phyloP scores from a whole-genome alignment of 352 stramenopile species.

The Aphanomyces euteiches region DNA sequence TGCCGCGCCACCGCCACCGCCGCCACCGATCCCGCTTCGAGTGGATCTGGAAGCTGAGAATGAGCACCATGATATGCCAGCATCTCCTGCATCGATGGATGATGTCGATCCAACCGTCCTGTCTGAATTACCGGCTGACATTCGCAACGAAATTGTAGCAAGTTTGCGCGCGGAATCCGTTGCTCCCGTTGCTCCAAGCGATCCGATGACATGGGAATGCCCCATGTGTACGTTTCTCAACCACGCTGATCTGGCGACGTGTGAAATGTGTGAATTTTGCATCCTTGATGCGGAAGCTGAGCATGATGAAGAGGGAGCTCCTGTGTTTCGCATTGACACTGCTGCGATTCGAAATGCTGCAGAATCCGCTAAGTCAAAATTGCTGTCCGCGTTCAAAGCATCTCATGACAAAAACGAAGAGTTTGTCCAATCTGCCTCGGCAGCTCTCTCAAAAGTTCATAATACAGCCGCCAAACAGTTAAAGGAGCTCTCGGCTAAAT shows the following conservation, averaged over 20 bases:
- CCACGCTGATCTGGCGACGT: slow-evolving; percentile 50
- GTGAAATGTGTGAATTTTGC: slow-evolving; percentile 62
- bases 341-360: slow-evolving; percentile 16
- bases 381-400: slow-evolving; percentile 49
- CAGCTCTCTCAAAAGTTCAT: slow-evolving; percentile 44
- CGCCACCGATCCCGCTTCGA: not conserved
- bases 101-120: slow-evolving; percentile 49
- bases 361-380: slow-evolving; percentile 39
- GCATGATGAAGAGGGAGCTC: slow-evolving; percentile 27
- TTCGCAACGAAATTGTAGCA: slow-evolving; percentile 54
- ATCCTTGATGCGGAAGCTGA: slow-evolving; percentile 24
- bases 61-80: not conserved
- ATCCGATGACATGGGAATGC: slow-evolving; percentile 45
- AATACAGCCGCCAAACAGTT: slow-evolving; percentile 32
- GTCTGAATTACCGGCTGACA: slow-evolving; percentile 48
- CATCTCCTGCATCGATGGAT: slow-evolving; percentile 4
- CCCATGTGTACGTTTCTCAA: slow-evolving; percentile 79
- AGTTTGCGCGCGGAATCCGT: slow-evolving; percentile 1
- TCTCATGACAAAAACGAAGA: slow-evolving; percentile 66
- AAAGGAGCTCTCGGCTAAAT: slow-evolving; percentile 3
- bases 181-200: not conserved
- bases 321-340: not conserved
- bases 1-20: not conserved
- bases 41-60: not conserved
- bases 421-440: slow-evolving; percentile 48